Conservation (phyloP, 23 red algal genomes). For the Chondrus crispus region DNA sequence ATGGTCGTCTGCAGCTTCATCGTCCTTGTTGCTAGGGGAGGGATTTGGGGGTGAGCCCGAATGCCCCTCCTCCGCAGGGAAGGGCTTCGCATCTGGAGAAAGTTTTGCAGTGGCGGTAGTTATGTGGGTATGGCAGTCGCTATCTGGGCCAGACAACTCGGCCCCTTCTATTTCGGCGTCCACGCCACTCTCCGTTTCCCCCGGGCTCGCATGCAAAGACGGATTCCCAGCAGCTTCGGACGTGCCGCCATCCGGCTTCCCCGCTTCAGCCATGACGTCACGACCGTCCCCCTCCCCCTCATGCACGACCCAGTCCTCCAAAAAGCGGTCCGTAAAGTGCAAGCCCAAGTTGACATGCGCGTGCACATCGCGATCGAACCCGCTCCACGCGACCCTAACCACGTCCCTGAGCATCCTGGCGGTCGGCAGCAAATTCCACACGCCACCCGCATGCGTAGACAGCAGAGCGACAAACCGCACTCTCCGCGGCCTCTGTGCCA, state of each 20-base stretch:
- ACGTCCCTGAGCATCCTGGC: slow-evolving; percentile 6
- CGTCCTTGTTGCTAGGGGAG: no score
- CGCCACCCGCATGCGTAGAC: slow-evolving; percentile 65
- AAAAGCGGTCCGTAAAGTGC: slow-evolving; percentile 62
- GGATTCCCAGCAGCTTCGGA: background rate
- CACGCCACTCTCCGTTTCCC: background rate
- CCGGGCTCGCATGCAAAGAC: no score
- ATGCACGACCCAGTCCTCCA: slow-evolving; percentile 49
- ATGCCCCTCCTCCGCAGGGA: no score
- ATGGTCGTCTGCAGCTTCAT: background rate
- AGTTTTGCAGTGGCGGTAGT: no score
- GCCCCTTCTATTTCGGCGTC: no score
- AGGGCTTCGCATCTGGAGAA: no score
- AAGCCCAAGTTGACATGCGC: slow-evolving; percentile 57
- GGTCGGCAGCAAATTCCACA: slow-evolving; percentile 64
- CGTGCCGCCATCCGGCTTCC: background rate
- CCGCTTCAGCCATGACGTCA: background rate
- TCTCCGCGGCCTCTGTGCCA: slow-evolving; percentile 12
- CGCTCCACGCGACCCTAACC: slow-evolving; percentile 49
- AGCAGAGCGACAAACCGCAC: slow-evolving; percentile 52
- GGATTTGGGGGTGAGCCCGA: no score
- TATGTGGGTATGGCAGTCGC: no score
- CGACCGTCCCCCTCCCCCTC: background rate
- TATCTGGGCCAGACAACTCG: no score
- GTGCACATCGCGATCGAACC: slow-evolving; percentile 62